Evolutionary conservation across 371 early-diverging fungal genomes (phyloP).

Genomic region (Mortierella sp.): DNA sequence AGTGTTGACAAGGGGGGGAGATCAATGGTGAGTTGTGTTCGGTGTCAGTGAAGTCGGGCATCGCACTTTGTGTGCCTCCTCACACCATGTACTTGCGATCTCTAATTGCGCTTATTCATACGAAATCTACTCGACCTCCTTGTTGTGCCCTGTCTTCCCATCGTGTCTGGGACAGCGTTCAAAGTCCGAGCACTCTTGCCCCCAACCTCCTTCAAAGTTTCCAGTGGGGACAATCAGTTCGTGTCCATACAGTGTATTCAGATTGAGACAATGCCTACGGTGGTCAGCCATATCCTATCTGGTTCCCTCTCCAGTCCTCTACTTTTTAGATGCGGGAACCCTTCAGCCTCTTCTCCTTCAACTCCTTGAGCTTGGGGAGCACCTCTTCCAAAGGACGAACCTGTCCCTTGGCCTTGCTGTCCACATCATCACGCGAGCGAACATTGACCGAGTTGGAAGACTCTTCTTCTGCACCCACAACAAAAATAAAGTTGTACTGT

Average conservation of each 20-base stretch:
- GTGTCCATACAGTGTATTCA: too few species aligned
- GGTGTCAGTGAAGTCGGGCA: background rate
- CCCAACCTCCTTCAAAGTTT: constrained; percentile 8
- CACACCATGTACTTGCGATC: too few species aligned
- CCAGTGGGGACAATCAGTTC: too few species aligned
- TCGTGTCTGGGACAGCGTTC: background rate
- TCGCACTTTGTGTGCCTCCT: background rate
- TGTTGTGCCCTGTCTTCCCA: background rate
- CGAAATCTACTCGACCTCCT: constrained; percentile 21
- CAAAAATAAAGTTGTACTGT: constrained; percentile 91
- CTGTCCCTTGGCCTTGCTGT: constrained; percentile 84
- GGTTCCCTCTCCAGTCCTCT: too few species aligned
- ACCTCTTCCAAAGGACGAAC: constrained; percentile 78
- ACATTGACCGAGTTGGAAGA: constrained; percentile 88
- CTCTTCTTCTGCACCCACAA: constrained; percentile 95
- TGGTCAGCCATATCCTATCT: too few species aligned
- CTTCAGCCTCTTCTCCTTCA: constrained; percentile 67
- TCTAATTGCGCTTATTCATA: constrained; percentile 47
- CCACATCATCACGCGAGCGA: constrained; percentile 87
- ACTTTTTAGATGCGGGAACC: constrained; percentile 66
- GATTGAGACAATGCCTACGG: background rate
- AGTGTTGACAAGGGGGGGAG: too few species aligned
- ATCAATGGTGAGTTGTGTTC: background rate
- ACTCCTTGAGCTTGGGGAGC: constrained; percentile 64
- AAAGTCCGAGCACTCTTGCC: constrained; percentile 27